Evolutionary conservation across 768 basidiomycete genomes (phyloP), one percentile per base, ranked within the genome.

Genomic region (Boletellus emodensis): DNA sequence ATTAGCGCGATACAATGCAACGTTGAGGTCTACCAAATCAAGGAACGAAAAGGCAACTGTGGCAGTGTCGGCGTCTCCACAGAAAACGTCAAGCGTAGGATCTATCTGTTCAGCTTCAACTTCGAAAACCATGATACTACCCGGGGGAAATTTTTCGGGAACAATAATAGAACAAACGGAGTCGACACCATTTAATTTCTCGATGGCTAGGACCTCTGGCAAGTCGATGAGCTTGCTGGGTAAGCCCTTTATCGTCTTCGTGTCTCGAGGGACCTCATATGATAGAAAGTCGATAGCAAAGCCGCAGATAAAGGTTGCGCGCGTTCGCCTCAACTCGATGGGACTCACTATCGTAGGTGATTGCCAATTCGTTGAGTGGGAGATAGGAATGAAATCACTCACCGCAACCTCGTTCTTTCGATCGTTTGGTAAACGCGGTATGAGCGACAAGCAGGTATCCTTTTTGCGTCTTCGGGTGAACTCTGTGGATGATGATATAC

Each of bases 401-500:
- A 95, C 94, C 83, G 62, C 72, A 75, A 4, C 94, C 94, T 49
- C 91, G 84, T 52, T 85, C 85, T 58, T 86, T 88, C 32, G 79
- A 80, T 2, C 85, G 85, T 65, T 88, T 88, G n/a, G 73, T 74
- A 76, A 95, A 97, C 0, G 93, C 93, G 1, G 91, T 94, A 56
- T 95, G 94, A 1, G 90, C 89, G 15, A 99, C 82, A 10, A 98
- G 77, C 28, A 99, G 64, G 67, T 94, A 98, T 1, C 96, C 96
- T 60, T 88, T 90, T 68, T 93, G 92, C 0, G 91, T 90, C 22
- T 70, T 70, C 1, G 95, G 94, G 59, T 98, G 90, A 4, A 98
- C 87, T 18, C 96, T 85, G 61, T 95, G 92, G 14, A 97, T 73
- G 40, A 88, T 81, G 56, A 98, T 95, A 70, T 99, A 98, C 93